A percentile compares a stretch with the other conserved stretches of the same genome.
Evolutionary conservation across 495 filamentous ascomycete genomes (phyloP).

Genomic region (Penicillium crystallinum): DNA sequence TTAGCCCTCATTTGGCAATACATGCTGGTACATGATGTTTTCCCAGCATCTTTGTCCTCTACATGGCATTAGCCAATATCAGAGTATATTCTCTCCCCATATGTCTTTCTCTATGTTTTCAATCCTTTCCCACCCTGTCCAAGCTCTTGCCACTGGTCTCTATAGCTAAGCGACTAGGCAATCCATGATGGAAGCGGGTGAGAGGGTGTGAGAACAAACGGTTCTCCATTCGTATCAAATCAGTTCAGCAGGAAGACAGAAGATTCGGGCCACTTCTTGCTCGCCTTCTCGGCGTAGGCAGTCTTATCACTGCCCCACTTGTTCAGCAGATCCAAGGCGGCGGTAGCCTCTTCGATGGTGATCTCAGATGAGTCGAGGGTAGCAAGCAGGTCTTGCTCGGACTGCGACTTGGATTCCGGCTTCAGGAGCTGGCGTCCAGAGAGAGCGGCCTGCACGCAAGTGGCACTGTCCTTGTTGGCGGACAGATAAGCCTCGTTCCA

Average conservation of each 20-base stretch:
- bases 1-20: slow-evolving; percentile 1
- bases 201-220: not conserved
- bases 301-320: slow-evolving; percentile 56
- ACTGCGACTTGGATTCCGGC: slow-evolving; percentile 47
- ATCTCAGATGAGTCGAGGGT: slow-evolving; percentile 51
- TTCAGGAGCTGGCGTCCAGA: slow-evolving; percentile 56
- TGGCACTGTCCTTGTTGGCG: slow-evolving; percentile 56
- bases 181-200: not conserved
- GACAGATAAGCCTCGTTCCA: slow-evolving; percentile 64
- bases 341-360: slow-evolving; percentile 55
- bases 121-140: not conserved
- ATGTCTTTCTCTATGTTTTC: slow-evolving; percentile 2
- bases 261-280: slow-evolving; percentile 66
- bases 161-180: not conserved
- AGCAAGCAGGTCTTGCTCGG: slow-evolving; percentile 55
- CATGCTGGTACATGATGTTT: slow-evolving; percentile 5
- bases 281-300: slow-evolving; percentile 59
- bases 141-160: not conserved
- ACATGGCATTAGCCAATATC: not conserved
- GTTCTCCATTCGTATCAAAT: not conserved
- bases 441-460: slow-evolving; percentile 60
- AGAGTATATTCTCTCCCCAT: slow-evolving; percentile 1
- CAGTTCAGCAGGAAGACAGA: slow-evolving; percentile 47
- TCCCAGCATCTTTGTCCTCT: not conserved
- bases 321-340: slow-evolving; percentile 53